phyloP scores from a whole-genome alignment of 2,329 filamentous ascomycete species.

The Thielaviopsis euricoi region DNA sequence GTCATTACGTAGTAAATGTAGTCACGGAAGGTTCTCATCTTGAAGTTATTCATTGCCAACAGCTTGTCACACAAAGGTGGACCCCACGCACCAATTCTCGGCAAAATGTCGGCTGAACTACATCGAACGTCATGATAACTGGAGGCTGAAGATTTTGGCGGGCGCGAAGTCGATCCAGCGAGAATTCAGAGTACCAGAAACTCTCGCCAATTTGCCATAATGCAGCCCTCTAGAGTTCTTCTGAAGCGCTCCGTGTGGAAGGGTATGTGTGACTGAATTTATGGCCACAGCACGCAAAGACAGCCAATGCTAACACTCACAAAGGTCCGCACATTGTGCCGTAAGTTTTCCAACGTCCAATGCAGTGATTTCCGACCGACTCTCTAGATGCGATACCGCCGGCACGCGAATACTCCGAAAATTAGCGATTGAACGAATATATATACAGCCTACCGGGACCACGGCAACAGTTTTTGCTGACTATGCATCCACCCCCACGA shows the following conservation, averaged over 20 bases:
- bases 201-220: slow-evolving; percentile 20
- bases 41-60: too few relatives aligned
- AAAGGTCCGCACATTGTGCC: slow-evolving; percentile 36
- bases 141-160: neutral
- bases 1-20: too few relatives aligned
- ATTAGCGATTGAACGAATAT: neutral
- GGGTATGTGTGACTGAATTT: slow-evolving; percentile 32
- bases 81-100: neutral
- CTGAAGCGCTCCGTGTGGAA: slow-evolving; percentile 76
- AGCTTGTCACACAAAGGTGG: neutral
- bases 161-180: neutral
- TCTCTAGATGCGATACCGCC: neutral
- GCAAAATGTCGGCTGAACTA: neutral
- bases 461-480: neutral
- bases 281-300: neutral
- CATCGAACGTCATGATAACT: neutral
- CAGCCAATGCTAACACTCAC: slow-evolving; percentile 13
- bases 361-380: neutral
- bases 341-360: slow-evolving; percentile 23
- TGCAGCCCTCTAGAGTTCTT: slow-evolving; percentile 53
- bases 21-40: too few relatives aligned
- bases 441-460: neutral
- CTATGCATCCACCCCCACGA: neutral
- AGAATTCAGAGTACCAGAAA: neutral
- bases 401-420: neutral